These are phyloP conservation scores for Dimargaris cristalligena DNA, from an alignment of 192 early-diverging fungal genomes.

Conservation along the genomic window DNA sequence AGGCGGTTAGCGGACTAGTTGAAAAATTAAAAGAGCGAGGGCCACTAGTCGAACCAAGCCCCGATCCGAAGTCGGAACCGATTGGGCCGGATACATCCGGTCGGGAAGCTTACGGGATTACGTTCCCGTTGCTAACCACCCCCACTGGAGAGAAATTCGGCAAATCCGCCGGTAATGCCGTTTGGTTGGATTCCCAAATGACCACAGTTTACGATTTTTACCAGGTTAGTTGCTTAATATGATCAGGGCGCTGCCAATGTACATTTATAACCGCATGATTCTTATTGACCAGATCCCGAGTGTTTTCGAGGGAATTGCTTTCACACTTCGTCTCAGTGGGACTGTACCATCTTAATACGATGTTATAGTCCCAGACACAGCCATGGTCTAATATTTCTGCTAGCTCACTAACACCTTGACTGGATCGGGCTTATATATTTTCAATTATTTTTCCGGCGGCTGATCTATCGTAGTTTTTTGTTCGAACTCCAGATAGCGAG, in stretches of 20 bases:
- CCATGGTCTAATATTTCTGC: background rate
- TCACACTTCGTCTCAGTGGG: too few relatives aligned
- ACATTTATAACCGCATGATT: background rate
- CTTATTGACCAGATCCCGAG: background rate
- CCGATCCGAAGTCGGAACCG: background rate
- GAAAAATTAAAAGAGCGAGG: too few relatives aligned
- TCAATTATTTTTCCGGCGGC: too few relatives aligned
- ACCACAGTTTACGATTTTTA: constrained; percentile 81
- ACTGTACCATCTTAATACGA: too few relatives aligned
- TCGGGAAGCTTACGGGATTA: constrained; percentile 57
- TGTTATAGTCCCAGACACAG: constrained; percentile 1
- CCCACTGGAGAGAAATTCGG: constrained; percentile 92
- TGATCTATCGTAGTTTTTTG: constrained; percentile 46
- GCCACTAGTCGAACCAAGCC: too few relatives aligned
- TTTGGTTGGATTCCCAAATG: constrained; percentile 75
- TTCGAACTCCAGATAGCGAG: constrained; percentile 65
- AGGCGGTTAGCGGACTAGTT: too few relatives aligned
- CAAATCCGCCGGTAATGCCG: constrained; percentile 88
- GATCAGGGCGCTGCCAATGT: too few relatives aligned
- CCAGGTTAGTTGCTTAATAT: constrained; percentile 37
- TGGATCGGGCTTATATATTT: too few relatives aligned
- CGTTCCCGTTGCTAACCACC: constrained; percentile 72
- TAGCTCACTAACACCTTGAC: too few relatives aligned
- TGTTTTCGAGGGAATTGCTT: too few relatives aligned
- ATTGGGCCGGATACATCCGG: too few relatives aligned